A percentile compares a stretch with the other conserved stretches of the same genome.
These are phyloP conservation scores for Periconia digitata DNA, from an alignment of 2,329 filamentous ascomycete genomes.

Conservation along the genomic window DNA sequence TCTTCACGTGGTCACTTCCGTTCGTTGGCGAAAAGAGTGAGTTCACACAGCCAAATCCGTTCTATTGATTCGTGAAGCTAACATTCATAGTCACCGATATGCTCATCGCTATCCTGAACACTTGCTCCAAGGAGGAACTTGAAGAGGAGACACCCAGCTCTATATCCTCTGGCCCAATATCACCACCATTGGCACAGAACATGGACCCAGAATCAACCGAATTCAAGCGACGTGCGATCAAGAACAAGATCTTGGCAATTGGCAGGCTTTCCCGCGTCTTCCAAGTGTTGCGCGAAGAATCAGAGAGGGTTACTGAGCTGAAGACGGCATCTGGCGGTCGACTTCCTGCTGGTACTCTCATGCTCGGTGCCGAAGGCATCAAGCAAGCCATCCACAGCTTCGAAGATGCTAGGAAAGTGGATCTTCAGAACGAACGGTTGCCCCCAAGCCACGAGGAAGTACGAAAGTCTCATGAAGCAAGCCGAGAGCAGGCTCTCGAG, in stretches of 20 bases:
- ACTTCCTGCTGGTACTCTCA: constrained; percentile 90
- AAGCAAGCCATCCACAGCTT: constrained; percentile 98
- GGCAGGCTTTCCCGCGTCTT: constrained; percentile 95
- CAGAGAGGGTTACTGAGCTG: constrained; percentile 92
- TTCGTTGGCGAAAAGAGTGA: constrained; percentile 91
- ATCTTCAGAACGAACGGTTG: constrained; percentile 92
- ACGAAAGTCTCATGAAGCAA: constrained; percentile 76
- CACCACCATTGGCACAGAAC: constrained; percentile 64
- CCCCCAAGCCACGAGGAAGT: constrained; percentile 94
- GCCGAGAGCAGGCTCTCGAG: constrained; percentile 79
- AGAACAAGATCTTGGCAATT: constrained; percentile 99
- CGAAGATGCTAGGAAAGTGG: constrained; percentile 94
- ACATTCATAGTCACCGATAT: constrained; percentile 75
- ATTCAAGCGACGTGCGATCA: constrained; percentile 93
- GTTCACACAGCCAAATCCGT: constrained; percentile 7
- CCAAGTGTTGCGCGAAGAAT: constrained; percentile 96
- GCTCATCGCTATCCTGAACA: constrained; percentile 97
- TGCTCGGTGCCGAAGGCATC: constrained; percentile 97
- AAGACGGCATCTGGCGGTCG: constrained; percentile 95
- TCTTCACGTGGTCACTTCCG: constrained; percentile 99
- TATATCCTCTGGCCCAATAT: constrained; percentile 70
- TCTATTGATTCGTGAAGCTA: constrained; percentile 14
- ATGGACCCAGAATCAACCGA: constrained; percentile 85
- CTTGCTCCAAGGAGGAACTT: constrained; percentile 96
- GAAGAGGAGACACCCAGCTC: constrained; percentile 82